Conservation (phyloP, 495 filamentous ascomycete genomes). For the Penicillium nucicola region DNA sequence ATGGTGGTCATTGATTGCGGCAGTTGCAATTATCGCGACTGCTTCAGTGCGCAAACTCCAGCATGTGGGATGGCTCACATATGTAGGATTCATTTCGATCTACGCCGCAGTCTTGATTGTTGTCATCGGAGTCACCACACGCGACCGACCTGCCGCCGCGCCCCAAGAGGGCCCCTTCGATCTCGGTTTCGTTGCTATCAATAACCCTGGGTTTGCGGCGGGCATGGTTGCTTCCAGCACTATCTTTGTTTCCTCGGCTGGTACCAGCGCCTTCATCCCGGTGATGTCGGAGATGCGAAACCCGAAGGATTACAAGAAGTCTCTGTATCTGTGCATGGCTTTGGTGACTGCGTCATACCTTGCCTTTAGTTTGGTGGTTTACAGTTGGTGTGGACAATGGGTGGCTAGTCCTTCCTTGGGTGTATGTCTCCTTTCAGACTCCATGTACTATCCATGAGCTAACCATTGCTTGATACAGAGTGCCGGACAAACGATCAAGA, state of each 20-base stretch:
- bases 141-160: conserved; percentile 35
- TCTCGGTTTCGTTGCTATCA: conserved; percentile 41
- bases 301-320: conserved; percentile 60
- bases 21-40: conserved; percentile 61
- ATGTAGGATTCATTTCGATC: conserved; percentile 41
- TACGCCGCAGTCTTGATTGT: conserved; percentile 46
- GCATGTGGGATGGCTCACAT: conserved; percentile 43
- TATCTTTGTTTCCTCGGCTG: conserved; percentile 45
- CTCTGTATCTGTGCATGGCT: conserved; percentile 56
- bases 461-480: conserved; percentile 27
- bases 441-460: background rate
- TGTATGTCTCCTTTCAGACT: background rate
- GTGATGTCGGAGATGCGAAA: conserved; percentile 75
- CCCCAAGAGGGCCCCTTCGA: conserved; percentile 30
- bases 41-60: conserved; percentile 32
- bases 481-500: conserved; percentile 57
- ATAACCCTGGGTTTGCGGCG: conserved; percentile 27
- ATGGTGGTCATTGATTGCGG: conserved; percentile 38
- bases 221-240: conserved; percentile 37
- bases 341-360: conserved; percentile 62
- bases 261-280: conserved; percentile 64
- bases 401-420: conserved; percentile 69
- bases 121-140: conserved; percentile 43
- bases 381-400: conserved; percentile 63
- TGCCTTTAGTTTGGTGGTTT: conserved; percentile 49